Percentiles rank a stretch among this genome's conserved stretches.
Conservation (phyloP, 129 eudicot species). For the Chrysanthemum lavandulifolium region DNA sequence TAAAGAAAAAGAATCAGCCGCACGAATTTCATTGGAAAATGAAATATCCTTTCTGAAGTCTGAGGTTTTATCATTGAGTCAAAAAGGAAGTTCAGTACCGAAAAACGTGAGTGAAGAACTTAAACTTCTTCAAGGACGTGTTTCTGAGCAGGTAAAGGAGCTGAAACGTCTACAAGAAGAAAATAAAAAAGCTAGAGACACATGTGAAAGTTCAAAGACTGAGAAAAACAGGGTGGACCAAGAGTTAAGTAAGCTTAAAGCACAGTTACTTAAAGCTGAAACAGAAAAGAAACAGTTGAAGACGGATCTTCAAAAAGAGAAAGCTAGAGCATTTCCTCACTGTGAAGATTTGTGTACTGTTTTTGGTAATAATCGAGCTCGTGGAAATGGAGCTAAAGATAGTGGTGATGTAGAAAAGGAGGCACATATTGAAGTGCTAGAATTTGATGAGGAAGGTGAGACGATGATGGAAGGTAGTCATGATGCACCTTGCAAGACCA, state of each 20-base stretch:
- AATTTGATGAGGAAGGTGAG: no score
- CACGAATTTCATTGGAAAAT: constrained; percentile 35
- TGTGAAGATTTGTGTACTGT: constrained; percentile 29
- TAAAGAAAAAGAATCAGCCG: constrained; percentile 27
- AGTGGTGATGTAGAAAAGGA: no score
- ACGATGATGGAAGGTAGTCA: no score
- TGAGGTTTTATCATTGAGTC: constrained; percentile 33
- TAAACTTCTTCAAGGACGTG: constrained; percentile 19
- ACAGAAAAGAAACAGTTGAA: constrained; percentile 30
- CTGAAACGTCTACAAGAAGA: constrained; percentile 16
- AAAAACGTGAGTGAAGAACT: constrained; percentile 29
- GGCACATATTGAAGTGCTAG: no score
- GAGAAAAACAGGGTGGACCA: constrained; percentile 27
- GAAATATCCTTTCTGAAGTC: constrained; percentile 31
- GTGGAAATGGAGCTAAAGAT: constrained; percentile 14
- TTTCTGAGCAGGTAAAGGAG: constrained; percentile 31
- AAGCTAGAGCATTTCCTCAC: constrained; percentile 28
- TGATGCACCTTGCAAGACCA: no score
- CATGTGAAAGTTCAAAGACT: constrained; percentile 12
- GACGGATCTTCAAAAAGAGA: constrained; percentile 36
- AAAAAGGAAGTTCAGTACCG: constrained; percentile 27
- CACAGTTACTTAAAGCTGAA: constrained; percentile 21
- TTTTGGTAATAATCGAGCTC: constrained; percentile 15
- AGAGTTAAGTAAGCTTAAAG: constrained; percentile 28
- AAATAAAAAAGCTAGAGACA: constrained; percentile 18